phyloP scores from a whole-genome alignment of 768 basidiomycete genomes.

The Pulveroboletus sp. region DNA sequence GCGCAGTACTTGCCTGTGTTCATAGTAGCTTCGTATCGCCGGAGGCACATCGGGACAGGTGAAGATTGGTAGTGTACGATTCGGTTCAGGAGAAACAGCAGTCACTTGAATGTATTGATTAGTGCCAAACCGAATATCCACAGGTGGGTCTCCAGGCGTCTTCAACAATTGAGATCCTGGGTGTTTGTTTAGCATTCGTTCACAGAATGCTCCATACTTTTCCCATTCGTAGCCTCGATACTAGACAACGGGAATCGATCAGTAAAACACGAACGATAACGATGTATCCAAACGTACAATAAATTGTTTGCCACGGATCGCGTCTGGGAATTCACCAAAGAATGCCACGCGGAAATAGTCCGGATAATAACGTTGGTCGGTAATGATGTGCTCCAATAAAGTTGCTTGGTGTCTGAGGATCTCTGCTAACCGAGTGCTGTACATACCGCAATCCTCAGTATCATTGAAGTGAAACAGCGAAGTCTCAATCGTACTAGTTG shows the following conservation, averaged over 20 bases:
- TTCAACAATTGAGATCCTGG: constrained; percentile 79
- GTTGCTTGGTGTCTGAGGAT: constrained; percentile 85
- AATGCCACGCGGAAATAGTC: constrained; percentile 94
- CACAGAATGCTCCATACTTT: constrained; percentile 84
- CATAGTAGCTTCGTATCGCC: constrained; percentile 79
- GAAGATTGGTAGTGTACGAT: constrained; percentile 72
- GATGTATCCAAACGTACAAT: constrained; percentile 50
- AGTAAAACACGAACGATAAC: background rate
- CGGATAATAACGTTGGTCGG: constrained; percentile 77
- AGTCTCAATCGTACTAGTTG: constrained; percentile 63
- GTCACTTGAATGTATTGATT: constrained; percentile 89
- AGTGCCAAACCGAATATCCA: constrained; percentile 72
- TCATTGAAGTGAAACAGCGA: background rate
- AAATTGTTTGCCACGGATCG: constrained; percentile 85
- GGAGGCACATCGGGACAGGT: constrained; percentile 78
- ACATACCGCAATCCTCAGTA: constrained; percentile 7
- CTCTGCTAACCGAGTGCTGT: constrained; percentile 77
- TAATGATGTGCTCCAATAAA: constrained; percentile 80
- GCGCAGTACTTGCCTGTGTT: constrained; percentile 57
- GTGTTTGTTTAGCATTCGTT: constrained; percentile 88
- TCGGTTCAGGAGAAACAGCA: constrained; percentile 79
- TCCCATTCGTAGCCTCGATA: constrained; percentile 97
- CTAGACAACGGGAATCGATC: constrained; percentile 33
- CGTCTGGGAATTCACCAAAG: constrained; percentile 85
- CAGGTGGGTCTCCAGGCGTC: constrained; percentile 66